Conservation (phyloP, 352 stramenopile species). For the Phytophthora podocarpi region DNA sequence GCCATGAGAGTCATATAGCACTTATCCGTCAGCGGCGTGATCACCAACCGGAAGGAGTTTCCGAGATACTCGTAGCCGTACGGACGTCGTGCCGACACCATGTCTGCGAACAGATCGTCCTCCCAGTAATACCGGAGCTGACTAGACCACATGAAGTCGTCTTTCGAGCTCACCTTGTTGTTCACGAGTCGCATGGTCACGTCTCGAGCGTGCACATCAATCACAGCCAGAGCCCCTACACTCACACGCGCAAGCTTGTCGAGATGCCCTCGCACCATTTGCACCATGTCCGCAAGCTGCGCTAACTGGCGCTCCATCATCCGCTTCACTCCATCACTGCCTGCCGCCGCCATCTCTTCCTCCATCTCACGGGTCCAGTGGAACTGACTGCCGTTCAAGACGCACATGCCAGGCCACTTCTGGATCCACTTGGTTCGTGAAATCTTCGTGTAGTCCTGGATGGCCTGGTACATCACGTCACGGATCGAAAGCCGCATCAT, state of each 20-base stretch:
- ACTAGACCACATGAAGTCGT: slow-evolving; percentile 95
- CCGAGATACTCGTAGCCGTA: slow-evolving; percentile 96
- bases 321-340: slow-evolving; percentile 87
- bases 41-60: slow-evolving; percentile 94
- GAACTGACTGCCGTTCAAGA: slow-evolving; percentile 95
- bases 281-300: slow-evolving; percentile 96
- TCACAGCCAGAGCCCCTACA: slow-evolving; percentile 93
- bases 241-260: slow-evolving; percentile 92
- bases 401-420: slow-evolving; percentile 93
- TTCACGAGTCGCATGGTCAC: slow-evolving; percentile 89
- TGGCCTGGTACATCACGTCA: slow-evolving; percentile 91
- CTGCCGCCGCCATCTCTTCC: slow-evolving; percentile 75
- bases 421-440: slow-evolving; percentile 95
- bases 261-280: slow-evolving; percentile 88
- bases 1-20: slow-evolving; percentile 97
- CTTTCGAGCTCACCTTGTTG: slow-evolving; percentile 85
- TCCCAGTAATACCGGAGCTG: slow-evolving; percentile 97
- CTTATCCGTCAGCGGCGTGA: slow-evolving; percentile 95
- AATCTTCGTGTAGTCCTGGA: slow-evolving; percentile 92
- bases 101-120: slow-evolving; percentile 85
- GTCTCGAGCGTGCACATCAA: slow-evolving; percentile 95
- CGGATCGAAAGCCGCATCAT: slow-evolving; percentile 94
- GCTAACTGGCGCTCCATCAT: slow-evolving; percentile 92
- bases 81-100: slow-evolving; percentile 89
- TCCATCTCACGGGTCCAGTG: slow-evolving; percentile 96